phyloP scores from a whole-genome alignment of 306 rosid species.

The Potentilla sterilis region DNA sequence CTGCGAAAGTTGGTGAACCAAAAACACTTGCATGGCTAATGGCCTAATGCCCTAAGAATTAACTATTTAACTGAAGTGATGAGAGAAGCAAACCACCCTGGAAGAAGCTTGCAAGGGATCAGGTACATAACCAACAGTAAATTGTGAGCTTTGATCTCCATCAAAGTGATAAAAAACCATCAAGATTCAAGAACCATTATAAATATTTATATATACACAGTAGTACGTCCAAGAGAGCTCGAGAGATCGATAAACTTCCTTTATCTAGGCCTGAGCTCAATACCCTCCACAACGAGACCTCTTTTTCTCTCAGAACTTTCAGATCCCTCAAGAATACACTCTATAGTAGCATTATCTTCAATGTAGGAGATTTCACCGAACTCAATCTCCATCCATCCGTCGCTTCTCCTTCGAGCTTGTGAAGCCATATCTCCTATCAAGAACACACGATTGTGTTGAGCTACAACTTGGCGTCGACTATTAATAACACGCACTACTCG shows the following conservation, averaged over 20 bases:
- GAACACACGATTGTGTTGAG: neutral
- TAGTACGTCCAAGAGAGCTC: too few species aligned
- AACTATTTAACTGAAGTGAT: too few species aligned
- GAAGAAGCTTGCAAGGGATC: neutral
- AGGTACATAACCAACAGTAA: neutral
- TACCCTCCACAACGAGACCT: neutral
- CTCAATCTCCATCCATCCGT: neutral
- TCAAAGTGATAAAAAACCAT: neutral
- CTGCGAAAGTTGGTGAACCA: neutral
- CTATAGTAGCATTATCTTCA: neutral
- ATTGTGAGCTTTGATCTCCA: neutral
- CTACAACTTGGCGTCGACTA: neutral
- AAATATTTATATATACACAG: too few species aligned
- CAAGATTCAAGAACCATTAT: too few species aligned
- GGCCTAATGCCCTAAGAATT: too few species aligned
- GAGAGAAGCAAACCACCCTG: too few species aligned
- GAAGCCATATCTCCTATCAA: neutral
- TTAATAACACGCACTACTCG: neutral
- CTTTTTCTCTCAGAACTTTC: neutral
- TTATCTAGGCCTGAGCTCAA: neutral
- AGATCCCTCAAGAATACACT: neutral
- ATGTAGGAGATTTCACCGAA: neutral
- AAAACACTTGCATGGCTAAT: neutral
- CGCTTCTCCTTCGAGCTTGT: neutral
- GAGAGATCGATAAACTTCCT: too few species aligned